phyloP scores from a whole-genome alignment of 176 grass and related monocot genomes.

The Eleusine indica region DNA sequence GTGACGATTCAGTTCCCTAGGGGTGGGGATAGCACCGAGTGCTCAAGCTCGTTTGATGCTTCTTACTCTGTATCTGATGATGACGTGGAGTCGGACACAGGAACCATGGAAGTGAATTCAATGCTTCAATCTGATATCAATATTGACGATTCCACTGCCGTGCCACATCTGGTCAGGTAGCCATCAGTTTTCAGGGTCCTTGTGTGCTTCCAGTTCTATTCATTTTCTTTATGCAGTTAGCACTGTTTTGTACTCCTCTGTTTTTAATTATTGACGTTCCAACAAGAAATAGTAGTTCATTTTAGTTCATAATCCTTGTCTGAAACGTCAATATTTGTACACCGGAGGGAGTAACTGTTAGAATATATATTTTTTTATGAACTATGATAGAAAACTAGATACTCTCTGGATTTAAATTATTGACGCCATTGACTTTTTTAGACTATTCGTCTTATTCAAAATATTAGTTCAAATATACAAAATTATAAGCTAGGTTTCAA shows the following conservation, averaged over 20 bases:
- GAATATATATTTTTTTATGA: not conserved
- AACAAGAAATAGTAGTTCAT: too few species aligned
- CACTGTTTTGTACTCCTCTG: not conserved
- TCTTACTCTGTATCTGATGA: slow-evolving; percentile 56
- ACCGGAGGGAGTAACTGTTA: too few species aligned
- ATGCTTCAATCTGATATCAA: slow-evolving; percentile 38
- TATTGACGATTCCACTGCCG: not conserved
- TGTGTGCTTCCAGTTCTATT: not conserved
- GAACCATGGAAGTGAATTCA: slow-evolving; percentile 62
- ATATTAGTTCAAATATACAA: too few species aligned
- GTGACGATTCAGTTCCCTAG: not conserved
- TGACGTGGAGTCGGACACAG: slow-evolving; percentile 37
- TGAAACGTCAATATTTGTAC: too few species aligned
- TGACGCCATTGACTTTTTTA: too few species aligned
- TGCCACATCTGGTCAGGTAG: slow-evolving; percentile 50
- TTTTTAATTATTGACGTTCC: too few species aligned
- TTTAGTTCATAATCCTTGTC: too few species aligned
- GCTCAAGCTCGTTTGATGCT: slow-evolving; percentile 80
- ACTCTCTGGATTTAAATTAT: too few species aligned
- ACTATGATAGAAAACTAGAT: not conserved
- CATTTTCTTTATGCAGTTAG: not conserved
- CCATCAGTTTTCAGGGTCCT: not conserved
- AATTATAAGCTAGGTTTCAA: too few species aligned
- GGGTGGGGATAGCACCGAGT: slow-evolving; percentile 59
- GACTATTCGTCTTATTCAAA: too few species aligned